A percentile compares a stretch with the other conserved stretches of the same genome.
Evolutionary conservation across 106 monocot genomes (phyloP).

Genomic region (Acorus gramineus): DNA sequence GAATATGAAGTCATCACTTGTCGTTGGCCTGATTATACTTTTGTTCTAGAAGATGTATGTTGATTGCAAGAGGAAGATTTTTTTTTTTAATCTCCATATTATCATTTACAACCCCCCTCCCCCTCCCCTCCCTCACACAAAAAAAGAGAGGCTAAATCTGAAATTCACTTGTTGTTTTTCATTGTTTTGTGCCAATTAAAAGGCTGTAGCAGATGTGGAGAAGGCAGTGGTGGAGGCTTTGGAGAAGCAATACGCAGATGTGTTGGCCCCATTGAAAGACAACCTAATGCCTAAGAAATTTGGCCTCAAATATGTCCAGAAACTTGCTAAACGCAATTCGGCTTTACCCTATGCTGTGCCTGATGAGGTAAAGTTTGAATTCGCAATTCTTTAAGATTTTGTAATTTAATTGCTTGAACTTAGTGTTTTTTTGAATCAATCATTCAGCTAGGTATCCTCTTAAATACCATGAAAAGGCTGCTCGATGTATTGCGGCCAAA

Average conservation of each 20-base stretch:
- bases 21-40: conserved; percentile 94
- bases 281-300: conserved; percentile 86
- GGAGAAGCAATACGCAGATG: conserved; percentile 91
- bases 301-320: conserved; percentile 96
- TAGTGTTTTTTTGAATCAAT: conserved; percentile 1
- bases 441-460: conserved; percentile 68
- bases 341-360: conserved; percentile 51
- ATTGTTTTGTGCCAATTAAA: conserved; percentile 12
- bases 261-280: conserved; percentile 82
- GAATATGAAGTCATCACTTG: conserved; percentile 94
- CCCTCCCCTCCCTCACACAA: too few relatives aligned
- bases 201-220: conserved; percentile 99
- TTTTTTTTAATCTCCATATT: neutral
- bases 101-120: neutral
- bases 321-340: conserved; percentile 72
- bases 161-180: conserved; percentile 1
- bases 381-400: neutral
- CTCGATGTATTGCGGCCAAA: conserved; percentile 80
- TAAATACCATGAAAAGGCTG: conserved; percentile 93
- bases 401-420: too few relatives aligned
- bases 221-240: conserved; percentile 83
- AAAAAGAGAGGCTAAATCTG: neutral
- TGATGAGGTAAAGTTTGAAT: conserved; percentile 48
- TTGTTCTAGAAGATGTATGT: conserved; percentile 84
- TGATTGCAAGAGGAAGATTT: neutral